Base-by-base conservation (phyloP, 495 filamentous ascomycete genomes). In the Trichoderma reesei region DNA sequence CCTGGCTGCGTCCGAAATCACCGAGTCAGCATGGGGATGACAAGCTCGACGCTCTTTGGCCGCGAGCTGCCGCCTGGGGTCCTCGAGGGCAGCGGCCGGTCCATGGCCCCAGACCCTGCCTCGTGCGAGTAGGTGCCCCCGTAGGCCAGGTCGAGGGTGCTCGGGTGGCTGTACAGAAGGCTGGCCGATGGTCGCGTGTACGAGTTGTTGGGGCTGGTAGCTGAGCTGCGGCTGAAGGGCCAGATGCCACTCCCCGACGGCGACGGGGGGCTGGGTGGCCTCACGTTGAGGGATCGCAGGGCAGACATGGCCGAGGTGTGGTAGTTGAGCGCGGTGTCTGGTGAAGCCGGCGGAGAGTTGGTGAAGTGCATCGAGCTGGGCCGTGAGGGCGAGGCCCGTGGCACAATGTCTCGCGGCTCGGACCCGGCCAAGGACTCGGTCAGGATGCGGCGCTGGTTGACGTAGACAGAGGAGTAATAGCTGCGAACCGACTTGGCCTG, bases 1-100 rank as follows among this genome's bases (percentile, higher is more conserved):
- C 1, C 26, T 60, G 18, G 9, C 34, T 61, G 36, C 36, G 16
- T 61, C 59, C n/a, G 18, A 38, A 38, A 41, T 70, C 72, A 80
- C 63, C 76, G 74, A 34, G 76, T 76, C 62, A 79, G 64, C 72
- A 81, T 76, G 39, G 79, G 79, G 37, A 78, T 80, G 38, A 81
- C 76, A 34, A 81, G 71, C 68, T 80, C 78, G 67, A 81, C 79
- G 68, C 76, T 79, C 70, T 80, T 81, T 3, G 79, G 78, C 44
- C 78, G 72, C 62, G 78, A 79, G 41, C 20, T 31, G 71, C 80
- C 78, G 42, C 71, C 71, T 1, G 79, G 78, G 51, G 72, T 72
- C 54, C 78, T 76, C 16, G 69, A 67, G 0, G 79, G 79, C 26
- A 81, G 68, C 9, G 79, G 79, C 14, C 79, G 74, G 42, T 80